Evolutionary conservation across 2,329 filamentous ascomycete species (phyloP), one percentile per base, ranked within the genome.

Genomic region (Pseudovirgaria hyperparasitica): DNA sequence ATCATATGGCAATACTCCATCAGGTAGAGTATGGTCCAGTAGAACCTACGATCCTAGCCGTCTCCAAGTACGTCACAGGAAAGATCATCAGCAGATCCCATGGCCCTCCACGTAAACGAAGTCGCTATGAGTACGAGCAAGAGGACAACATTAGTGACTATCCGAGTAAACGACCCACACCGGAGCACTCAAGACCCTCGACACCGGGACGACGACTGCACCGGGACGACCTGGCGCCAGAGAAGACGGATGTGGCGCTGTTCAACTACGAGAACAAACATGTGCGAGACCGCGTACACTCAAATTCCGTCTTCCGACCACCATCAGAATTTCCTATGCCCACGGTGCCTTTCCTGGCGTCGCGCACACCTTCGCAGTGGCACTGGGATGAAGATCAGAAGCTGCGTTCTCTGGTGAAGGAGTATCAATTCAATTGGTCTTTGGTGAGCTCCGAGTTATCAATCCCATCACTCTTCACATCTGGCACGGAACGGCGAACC

Each of bases 341-440:
- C 1, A 71, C 77, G 2, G 79, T 87, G 40, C 74, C 69, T 27
- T 98, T 96, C 57, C 96, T 92, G 45, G 87, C 98, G 52, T 78
- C 72, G 35, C 70, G 90, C 20, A 73, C 68, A 28, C 76, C 85
- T 2, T 96, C 90, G 3, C 85, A 94, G 45, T 98, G 90, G 90
- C 82, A 84, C 0, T 69, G 73, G 46, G 65, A 77, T 3, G 90
- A 98, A 49, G 90, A 98, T 40, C 86, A 96, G 41, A 84, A 92
- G 52, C 63, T 98, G 5, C 76, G 82, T 28, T 69, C 67, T 23
- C 65, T 92, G 21, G 90, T 94, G 11, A 80, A 84, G 41, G 84
- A 96, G 36, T 92, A 90, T 46, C 84, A 84, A 0, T 96, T 94
- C 60, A 98, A 98, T 43, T 98, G 90, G 90, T 92, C 85, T 3